Evolutionary conservation across 1,139 yeast species (phyloP), one percentile per base, ranked within the genome.

Genomic region (Pichia sp.): DNA sequence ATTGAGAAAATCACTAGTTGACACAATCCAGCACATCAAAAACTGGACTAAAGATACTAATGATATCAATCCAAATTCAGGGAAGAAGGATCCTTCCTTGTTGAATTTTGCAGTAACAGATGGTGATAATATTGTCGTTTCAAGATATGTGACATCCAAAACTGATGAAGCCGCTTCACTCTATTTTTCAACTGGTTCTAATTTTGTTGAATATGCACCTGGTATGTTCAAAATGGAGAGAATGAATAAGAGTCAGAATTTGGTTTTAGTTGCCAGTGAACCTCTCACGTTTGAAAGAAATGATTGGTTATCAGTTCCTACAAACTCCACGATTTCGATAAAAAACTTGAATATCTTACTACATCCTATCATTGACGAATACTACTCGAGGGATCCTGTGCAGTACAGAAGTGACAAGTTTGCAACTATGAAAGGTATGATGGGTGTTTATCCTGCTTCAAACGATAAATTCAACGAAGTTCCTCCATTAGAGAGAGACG

Each of bases 281-380:
- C 98, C 98, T 0, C 71, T 92, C 48, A 92, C 98, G 0, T 92
- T 92, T 64, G 97, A 92, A 66, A 70, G 98, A 47, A 92, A 92
- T 37, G 98, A 92, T 65, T 92, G 98, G 98, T 85, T 92, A 48
- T 83, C 96, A 23, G 95, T 92, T 1, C 98, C 97, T 2, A 84
- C 97, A 3, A 92, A 92, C 62, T 84, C 97, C 2, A 67, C 83
- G 3, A 64, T 92, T n/a, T 85, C 95, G 1, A 81, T 92, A 49
- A 81, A 81, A 52, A 81, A 78, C 46, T 95, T 88, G 59, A 86
- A 95, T 1, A 95, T 92, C 7, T 68, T 92, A 44, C 69, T 92
- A 69, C 95, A 90, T 58, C 98, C 98, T 1, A 85, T 92, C 35
- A 69, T 75, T 44, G 98, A 92, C 62, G 96, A 92, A 62, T 90